phyloP scores from a whole-genome alignment of 2,329 filamentous ascomycete species.

The Exophiala xenobiotica region DNA sequence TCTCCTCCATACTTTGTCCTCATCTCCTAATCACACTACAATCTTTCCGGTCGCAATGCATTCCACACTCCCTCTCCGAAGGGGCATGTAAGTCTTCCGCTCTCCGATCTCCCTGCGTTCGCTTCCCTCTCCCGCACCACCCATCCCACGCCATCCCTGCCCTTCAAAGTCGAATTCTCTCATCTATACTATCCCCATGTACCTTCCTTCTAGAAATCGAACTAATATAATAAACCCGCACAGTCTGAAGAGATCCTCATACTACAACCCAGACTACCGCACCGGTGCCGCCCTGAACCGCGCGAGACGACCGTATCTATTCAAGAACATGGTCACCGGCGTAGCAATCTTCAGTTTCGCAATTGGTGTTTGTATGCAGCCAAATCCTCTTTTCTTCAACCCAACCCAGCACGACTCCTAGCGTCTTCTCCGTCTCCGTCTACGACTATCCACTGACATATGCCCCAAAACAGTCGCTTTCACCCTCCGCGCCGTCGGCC shows the following conservation, averaged over 20 bases:
- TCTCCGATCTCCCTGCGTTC: not conserved
- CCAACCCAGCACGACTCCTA: too few relatives aligned
- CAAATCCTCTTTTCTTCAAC: too few relatives aligned
- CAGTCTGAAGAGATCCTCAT: constrained; percentile 64
- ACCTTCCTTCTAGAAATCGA: not conserved
- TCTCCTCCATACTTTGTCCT: not conserved
- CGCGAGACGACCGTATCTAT: constrained; percentile 83
- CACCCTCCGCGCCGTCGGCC: constrained; percentile 81
- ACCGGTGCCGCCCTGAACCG: constrained; percentile 87
- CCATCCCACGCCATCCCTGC: not conserved
- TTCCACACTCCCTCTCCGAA: constrained; percentile 10
- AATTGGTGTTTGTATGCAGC: constrained; percentile 86
- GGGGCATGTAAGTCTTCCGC: constrained; percentile 15
- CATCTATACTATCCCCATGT: not conserved
- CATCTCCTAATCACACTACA: not conserved
- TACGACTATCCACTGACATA: not conserved
- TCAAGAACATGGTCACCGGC: constrained; percentile 85
- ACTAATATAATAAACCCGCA: not conserved
- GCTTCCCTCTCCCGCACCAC: not conserved
- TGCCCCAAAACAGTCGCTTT: constrained; percentile 55
- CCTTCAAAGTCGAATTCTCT: not conserved
- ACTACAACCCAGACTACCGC: constrained; percentile 86
- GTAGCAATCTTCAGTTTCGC: constrained; percentile 71
- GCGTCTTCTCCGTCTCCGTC: too few relatives aligned
- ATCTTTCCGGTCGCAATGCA: constrained; percentile 9